Evolutionary conservation across 2,329 filamentous ascomycete species (phyloP), one percentile per base, ranked within the genome.

Genomic region (Alternaria sp.): DNA sequence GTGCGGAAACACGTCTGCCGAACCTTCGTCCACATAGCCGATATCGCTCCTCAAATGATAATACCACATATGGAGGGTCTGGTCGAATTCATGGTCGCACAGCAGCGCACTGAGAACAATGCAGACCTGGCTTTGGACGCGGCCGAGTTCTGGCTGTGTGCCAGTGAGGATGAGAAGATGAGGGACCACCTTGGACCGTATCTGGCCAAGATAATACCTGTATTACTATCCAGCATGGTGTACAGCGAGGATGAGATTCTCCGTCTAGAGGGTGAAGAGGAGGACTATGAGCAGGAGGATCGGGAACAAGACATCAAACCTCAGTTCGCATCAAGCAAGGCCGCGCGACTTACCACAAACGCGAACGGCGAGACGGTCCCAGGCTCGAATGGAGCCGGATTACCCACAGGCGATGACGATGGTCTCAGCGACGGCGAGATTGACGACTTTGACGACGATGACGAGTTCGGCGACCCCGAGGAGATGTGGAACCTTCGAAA

Each of bases 401-500:
- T 58, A 79, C 58, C 73, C 3, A 76, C 77, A 49, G 57, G 55
- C 69, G 66, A 76, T 59, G 88, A 93, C 46, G 91, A 93, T 65
- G 91, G 93, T 49, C 81, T 94, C 7, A 95, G 95, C 72, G 95
- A 97, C 66, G 95, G 93, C 40, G 94, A 97, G 78, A 89, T 97
- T 46, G 91, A 91, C 44, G 90, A 90, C 40, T 84, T 85, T 28
- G 87, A 90, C 59, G 91, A 92, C 51, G 93, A 93, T 50, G 93
- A 88, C 62, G 85, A 93, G 66, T 84, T 85, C 44, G 85, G 84
- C 53, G 93, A 94, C 71, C 93, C 93, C 0, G 96, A 98, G 78
- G 93, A 97, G 78, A 88, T 89, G 72, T 99, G 96, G 96, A 98
- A 95, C 58, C 84, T 99, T 57, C 89, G 96, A 67, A 99, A 99